A percentile compares a stretch with the other conserved stretches of the same genome.
Evolutionary conservation across 2,329 filamentous ascomycete genomes (phyloP).

Genomic region (Arthrobotrys musiformis): DNA sequence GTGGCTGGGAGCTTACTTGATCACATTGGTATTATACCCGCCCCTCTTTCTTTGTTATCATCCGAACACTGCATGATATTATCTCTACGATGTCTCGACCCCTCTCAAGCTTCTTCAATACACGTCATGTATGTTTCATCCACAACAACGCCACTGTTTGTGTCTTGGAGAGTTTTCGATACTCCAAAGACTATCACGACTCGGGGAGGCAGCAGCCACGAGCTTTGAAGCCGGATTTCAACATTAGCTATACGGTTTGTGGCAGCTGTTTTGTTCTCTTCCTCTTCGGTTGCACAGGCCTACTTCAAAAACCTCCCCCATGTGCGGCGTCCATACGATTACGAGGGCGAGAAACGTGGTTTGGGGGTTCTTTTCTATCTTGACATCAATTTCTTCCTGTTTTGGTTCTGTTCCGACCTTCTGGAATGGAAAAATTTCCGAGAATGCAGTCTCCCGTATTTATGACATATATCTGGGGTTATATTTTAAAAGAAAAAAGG

Average conservation of each 20-base stretch:
- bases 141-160: conserved; percentile 8
- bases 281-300: conserved; percentile 28
- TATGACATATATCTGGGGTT: conserved; percentile 24
- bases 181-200: neutral
- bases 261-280: conserved; percentile 30
- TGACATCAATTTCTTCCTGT: conserved; percentile 12
- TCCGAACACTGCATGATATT: conserved; percentile 54
- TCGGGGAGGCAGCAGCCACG: conserved; percentile 20
- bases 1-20: conserved; percentile 30
- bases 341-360: neutral
- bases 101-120: conserved; percentile 7
- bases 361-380: conserved; percentile 6
- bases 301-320: conserved; percentile 14
- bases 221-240: conserved; percentile 42
- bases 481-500: conserved; percentile 28
- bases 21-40: conserved; percentile 55
- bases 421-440: conserved; percentile 6
- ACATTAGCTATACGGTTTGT: conserved; percentile 39
- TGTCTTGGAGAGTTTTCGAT: conserved; percentile 29
- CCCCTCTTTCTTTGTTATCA: conserved; percentile 50
- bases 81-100: conserved; percentile 35
- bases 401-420: conserved; percentile 2
- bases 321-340: neutral
- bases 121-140: conserved; percentile 48
- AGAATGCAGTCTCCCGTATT: conserved; percentile 16